Conservation (phyloP, 2,329 filamentous ascomycete species). For the Penicillium sp. region DNA sequence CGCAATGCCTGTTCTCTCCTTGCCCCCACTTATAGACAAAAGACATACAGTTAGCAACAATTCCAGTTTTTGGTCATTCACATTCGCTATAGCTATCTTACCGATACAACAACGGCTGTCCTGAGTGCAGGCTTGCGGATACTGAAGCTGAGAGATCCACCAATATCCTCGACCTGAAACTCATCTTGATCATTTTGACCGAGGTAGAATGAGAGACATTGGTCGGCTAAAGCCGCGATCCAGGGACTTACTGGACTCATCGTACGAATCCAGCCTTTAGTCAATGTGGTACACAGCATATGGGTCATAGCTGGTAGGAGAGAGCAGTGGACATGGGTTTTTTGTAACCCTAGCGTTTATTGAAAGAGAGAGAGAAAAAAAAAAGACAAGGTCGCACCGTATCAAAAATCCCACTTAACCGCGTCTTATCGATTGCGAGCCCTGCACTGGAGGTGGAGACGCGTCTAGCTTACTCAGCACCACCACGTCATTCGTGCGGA, state of each 20-base stretch:
- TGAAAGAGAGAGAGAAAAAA: no score
- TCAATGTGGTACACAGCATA: neutral
- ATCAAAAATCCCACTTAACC: neutral
- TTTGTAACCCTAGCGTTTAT: neutral
- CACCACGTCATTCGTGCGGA: conserved; percentile 32
- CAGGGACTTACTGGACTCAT: conserved; percentile 25
- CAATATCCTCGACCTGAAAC: conserved; percentile 31
- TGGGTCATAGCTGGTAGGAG: neutral
- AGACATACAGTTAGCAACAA: neutral
- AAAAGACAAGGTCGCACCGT: neutral
- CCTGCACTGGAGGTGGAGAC: conserved; percentile 1
- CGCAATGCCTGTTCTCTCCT: conserved; percentile 13
- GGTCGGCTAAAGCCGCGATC: conserved; percentile 25
- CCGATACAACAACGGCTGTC: conserved; percentile 23
- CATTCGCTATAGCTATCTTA: neutral
- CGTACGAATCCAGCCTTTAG: conserved; percentile 11
- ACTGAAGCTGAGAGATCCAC: conserved; percentile 32
- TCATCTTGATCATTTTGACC: conserved; percentile 7
- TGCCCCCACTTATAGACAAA: conserved; percentile 25
- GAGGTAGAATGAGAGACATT: conserved; percentile 20
- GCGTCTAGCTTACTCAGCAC: conserved; percentile 18
- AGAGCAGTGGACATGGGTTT: neutral
- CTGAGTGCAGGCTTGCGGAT: conserved; percentile 2
- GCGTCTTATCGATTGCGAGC: conserved; percentile 5
- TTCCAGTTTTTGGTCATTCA: no score